phyloP scores from a whole-genome alignment of 306 rosid genomes.

The Vachellia pachyceras region DNA sequence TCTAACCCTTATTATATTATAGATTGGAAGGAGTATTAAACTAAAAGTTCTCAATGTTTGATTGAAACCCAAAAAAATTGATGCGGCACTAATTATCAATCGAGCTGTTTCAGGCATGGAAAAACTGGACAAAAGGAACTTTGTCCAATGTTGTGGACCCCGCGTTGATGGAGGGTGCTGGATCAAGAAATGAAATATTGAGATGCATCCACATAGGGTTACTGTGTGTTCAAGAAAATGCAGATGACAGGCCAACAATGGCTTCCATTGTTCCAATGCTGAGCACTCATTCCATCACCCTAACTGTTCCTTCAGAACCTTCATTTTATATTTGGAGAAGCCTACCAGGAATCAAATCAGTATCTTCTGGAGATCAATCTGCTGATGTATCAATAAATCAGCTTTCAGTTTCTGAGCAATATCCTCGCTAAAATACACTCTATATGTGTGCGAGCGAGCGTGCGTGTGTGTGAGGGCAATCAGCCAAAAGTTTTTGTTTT shows the following conservation, averaged over 20 bases:
- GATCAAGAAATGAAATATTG: conserved; percentile 10
- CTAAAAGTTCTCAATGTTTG: too few relatives aligned
- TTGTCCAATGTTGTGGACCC: conserved; percentile 36
- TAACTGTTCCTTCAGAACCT: conserved; percentile 18
- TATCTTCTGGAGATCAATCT: neutral
- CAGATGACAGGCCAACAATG: conserved; percentile 48
- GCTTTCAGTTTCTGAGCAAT: neutral
- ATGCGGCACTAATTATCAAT: neutral
- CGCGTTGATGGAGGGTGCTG: neutral
- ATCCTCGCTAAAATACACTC: neutral
- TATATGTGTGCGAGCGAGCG: too few relatives aligned
- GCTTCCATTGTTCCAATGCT: conserved; percentile 35
- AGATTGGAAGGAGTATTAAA: too few relatives aligned
- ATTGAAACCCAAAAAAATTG: too few relatives aligned
- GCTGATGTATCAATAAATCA: neutral
- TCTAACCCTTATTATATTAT: too few relatives aligned
- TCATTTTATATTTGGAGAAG: neutral
- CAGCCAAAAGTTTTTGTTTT: too few relatives aligned
- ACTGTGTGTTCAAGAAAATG: conserved; percentile 17
- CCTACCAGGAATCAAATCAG: neutral
- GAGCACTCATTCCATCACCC: conserved; percentile 23
- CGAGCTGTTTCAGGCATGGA: conserved; percentile 43
- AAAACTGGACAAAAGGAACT: conserved; percentile 41
- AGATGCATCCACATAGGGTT: conserved; percentile 54
- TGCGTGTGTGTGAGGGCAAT: too few relatives aligned